Evolutionary conservation across 2,329 filamentous ascomycete species (phyloP), one percentile per base, ranked within the genome.

Genomic region (Trichoderma gracile): DNA sequence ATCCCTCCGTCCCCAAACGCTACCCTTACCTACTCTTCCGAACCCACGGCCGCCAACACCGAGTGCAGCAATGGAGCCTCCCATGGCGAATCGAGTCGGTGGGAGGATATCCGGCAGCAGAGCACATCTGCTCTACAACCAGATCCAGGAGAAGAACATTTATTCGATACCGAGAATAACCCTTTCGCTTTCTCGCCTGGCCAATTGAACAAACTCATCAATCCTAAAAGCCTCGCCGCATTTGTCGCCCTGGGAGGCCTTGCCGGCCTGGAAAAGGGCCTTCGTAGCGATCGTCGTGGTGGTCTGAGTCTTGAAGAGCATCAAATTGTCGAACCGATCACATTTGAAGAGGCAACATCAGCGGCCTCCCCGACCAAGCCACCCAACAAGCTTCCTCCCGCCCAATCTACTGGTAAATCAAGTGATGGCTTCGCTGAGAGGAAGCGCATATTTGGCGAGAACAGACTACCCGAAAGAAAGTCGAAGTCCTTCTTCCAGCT

Each of bases 161-260:
- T 56, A 45, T 64, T 64, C 45, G 25, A 50, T n/a, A 38, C 54
- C 17, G 47, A 61, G 10, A 33, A 61, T 25, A 65, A 55, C 8
- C 33, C 33, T 15, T 65, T 65, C 21, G 56, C 63, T 45, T 65
- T 65, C 47, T 40, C 23, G 8, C 63, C 63, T 5, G 63, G 56
- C 10, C 88, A 95, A 71, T 81, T 97, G 66, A 88, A 83, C 67
- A 94, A 94, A 77, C 78, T 95, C 7, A 80, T 93, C 58, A 93
- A 93, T 68, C 91, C 91, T 0, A 95, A 95, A 77, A 93, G 84
- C 70, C 79, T 91, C 66, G 81, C 85, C 27, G 91, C 90, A 5
- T 92, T 93, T 67, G 86, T 89, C 69, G 89, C 89, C 6, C 76
- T 95, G 2, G 91, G 91, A 62, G 91, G 91, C 55, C 74, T 94